Evolutionary conservation across 495 filamentous ascomycete species (phyloP), one percentile per base, ranked within the genome.

Genomic region (Trichoderma erinaceum): DNA sequence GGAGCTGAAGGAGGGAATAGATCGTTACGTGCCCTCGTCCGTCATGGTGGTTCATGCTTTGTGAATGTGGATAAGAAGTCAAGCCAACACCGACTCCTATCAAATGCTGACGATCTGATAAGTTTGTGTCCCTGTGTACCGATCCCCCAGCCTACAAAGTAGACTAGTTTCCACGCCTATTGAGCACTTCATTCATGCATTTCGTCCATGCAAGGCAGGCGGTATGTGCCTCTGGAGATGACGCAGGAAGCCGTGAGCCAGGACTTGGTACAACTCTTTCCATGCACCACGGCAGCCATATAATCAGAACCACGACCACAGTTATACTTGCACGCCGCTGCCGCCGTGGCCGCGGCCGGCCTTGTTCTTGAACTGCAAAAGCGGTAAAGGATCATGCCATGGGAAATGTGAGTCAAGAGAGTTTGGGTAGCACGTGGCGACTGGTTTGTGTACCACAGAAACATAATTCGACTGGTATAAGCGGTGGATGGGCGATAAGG

Each of bases 381-480:
- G 56, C 56, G 56, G 56, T 61, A 61, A 61, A 61, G 23, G 27
- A n/a, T 12, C 27, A 27, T 61, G 56, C 56, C 56, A 61, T 27
- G 16, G 18, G 23, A 32, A 32, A 13, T 32, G 56, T 32, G 27
- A 32, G 27, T 32, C 23, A 27, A 61, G 56, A 61, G 23, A 27
- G 10, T 32, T 61, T 61, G 10, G 56, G 56, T 61, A 11, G 56
- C 56, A 61, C 56, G 56, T 61, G 56, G 56, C 56, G 25, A 61
- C 56, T 29, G n/a, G 56, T 61, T 61, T 61, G 56, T 61, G 56
- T 61, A 61, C 56, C 56, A 61, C 56, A 61, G 56, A 61, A 25
- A 61, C 56, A 61, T 61, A 11, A 61, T 61, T 61, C 27, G 56
- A 32, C 56, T 25, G 23, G 23, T 25, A 27, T 61, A 61, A 61